Conservation (phyloP, 2,329 filamentous ascomycete species). For the Ceratocystis variospora region DNA sequence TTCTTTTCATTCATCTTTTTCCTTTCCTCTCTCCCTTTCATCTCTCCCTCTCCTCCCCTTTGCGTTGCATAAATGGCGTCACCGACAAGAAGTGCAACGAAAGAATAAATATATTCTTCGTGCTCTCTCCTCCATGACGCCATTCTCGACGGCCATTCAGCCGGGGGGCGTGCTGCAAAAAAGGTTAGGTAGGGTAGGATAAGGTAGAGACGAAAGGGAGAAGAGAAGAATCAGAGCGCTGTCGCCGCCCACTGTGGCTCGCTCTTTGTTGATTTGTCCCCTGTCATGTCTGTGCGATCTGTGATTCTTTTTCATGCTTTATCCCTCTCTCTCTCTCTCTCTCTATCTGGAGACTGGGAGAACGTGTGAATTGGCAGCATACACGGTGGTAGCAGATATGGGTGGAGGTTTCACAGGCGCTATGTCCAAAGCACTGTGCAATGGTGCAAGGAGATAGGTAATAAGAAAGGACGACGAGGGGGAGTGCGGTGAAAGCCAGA, state of each 20-base stretch:
- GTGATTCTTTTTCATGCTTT: not conserved
- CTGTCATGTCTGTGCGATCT: not conserved
- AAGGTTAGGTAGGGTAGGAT: not conserved
- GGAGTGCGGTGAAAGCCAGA: too few relatives aligned
- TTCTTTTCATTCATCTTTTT: not conserved
- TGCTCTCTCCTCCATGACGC: not conserved
- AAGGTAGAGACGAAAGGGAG: slow-evolving; percentile 1
- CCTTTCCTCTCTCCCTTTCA: not conserved
- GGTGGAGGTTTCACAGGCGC: too few relatives aligned
- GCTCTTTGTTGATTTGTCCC: not conserved
- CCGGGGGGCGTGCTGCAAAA: not conserved
- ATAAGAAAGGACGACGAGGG: too few relatives aligned
- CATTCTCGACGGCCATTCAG: not conserved
- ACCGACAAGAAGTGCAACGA: not conserved
- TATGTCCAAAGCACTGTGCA: too few relatives aligned
- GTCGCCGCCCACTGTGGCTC: slow-evolving; percentile 1
- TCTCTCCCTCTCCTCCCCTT: not conserved
- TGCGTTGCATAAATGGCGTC: not conserved
- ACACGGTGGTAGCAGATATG: not conserved
- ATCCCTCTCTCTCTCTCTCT: not conserved
- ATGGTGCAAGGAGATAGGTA: too few relatives aligned
- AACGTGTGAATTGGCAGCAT: not conserved
- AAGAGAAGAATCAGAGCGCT: not conserved
- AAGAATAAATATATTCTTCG: not conserved
- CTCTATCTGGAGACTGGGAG: not conserved